Base-by-base conservation (phyloP, 73 alveolate genomes). In the Paramecium sexaurelia region DNA sequence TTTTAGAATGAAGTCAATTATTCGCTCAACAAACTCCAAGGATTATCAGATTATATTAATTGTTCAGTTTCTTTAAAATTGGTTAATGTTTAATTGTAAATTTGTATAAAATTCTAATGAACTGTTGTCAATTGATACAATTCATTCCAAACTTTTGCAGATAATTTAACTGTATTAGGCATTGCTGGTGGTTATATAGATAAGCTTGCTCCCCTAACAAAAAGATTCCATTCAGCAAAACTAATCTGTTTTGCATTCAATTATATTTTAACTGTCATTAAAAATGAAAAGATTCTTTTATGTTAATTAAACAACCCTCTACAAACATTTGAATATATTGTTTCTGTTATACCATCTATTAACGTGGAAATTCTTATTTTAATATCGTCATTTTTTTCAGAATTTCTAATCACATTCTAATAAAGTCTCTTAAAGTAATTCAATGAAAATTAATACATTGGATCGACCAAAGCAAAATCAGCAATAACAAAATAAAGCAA, bases 371-470 rank as follows among this genome's bases (percentile, higher is more conserved):
- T 94, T 91, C 99, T 96, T 71, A 93, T 91, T 71, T 56, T 89
- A 22, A 96, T 91, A 78, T 92, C 96, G 15, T 91, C 93, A 4
- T 96, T 84, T 68, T 94, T 84, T 47, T 94, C 96, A 68, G 98
- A 75, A 55, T 85, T 91, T 68, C 95, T 95, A 51, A 97, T 97
- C 71, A 96, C 95, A 57, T 92, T 91, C 66, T 96, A 92, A 67
- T 93, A 98, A 39, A 98, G 93, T 71, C 95, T 97, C 33, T 92
- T 91, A 96, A 95, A 98, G 91, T 92, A 97, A 45, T 95, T 96
- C 43, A 98, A 93, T 35, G 99, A 98, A 93, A 95, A 97, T 92
- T 97, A 95, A 93, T 98, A 98, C 99, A 98, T 98, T 9, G 99
- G 99, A 92, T 98, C 99, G 51, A 98, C 96, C 45, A 95, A 94